These are phyloP conservation scores for Fusarium tupiense DNA, from an alignment of 2,329 filamentous ascomycete species.

Conservation along the genomic window DNA sequence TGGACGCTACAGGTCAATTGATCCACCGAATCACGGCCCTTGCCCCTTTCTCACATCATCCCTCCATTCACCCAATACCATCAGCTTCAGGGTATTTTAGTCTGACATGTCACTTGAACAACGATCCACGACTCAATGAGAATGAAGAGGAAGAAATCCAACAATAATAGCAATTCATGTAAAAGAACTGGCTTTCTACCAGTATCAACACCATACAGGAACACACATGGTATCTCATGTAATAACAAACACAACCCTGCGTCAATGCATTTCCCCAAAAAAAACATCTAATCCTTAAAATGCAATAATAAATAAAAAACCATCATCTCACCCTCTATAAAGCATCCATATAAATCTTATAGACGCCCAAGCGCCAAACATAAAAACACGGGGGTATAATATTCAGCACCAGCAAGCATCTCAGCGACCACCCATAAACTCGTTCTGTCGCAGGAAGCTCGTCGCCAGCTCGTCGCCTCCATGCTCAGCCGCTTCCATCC, in stretches of 20 bases:
- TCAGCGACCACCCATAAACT: conserved; percentile 51
- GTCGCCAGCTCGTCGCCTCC: conserved; percentile 89
- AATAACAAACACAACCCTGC: not conserved
- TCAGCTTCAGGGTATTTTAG: not conserved
- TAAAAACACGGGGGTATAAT: conserved; percentile 43
- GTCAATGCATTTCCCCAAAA: conserved; percentile 9
- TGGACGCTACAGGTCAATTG: not conserved
- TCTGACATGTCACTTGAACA: not conserved
- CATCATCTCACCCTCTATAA: conserved; percentile 14
- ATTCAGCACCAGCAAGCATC: conserved; percentile 7
- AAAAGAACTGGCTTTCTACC: not conserved
- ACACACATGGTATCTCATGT: conserved; percentile 10
- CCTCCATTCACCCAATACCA: not conserved
- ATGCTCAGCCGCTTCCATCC: conserved; percentile 90
- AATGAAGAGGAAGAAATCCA: not conserved
- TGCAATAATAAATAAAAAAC: not conserved
- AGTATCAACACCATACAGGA: not conserved
- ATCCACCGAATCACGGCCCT: conserved; percentile 5
- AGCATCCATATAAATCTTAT: conserved; percentile 18
- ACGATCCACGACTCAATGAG: not conserved
- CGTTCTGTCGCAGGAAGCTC: conserved; percentile 79
- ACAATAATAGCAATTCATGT: not conserved
- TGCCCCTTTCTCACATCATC: not conserved
- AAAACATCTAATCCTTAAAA: conserved; percentile 19
- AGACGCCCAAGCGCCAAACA: conserved; percentile 34